phyloP scores from a whole-genome alignment of 2,329 filamentous ascomycete genomes.

The Fusarium sp. region DNA sequence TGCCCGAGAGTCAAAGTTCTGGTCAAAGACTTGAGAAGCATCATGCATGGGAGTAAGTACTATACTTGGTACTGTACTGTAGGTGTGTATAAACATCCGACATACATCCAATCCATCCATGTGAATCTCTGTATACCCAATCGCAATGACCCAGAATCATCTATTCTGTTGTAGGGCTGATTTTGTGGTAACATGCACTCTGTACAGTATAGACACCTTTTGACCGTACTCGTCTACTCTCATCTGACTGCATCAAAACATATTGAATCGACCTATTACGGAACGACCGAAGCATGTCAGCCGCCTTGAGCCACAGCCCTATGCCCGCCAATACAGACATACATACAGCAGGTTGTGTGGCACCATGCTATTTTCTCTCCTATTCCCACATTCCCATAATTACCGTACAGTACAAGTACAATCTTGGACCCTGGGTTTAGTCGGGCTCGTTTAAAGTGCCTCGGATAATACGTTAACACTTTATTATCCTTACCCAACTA shows the following conservation, averaged over 20 bases:
- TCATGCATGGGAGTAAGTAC: not conserved
- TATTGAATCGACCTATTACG: conserved; percentile 18
- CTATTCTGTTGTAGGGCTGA: conserved; percentile 12
- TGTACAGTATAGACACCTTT: not conserved
- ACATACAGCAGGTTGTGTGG: not conserved
- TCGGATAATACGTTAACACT: conserved; percentile 2
- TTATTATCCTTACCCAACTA: not conserved
- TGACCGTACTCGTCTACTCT: conserved; percentile 6
- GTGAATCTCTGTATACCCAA: conserved; percentile 6
- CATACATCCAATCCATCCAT: not conserved
- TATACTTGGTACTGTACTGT: not conserved
- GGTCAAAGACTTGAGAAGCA: not conserved
- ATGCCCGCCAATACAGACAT: conserved; percentile 5
- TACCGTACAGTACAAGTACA: not conserved
- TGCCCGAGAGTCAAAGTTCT: not conserved
- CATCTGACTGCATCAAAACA: conserved; percentile 37
- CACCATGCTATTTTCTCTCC: not conserved
- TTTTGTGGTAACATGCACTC: not conserved
- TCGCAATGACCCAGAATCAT: conserved; percentile 13
- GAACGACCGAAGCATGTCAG: conserved; percentile 38
- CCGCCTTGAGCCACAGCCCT: conserved; percentile 36
- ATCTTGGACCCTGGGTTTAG: conserved; percentile 9
- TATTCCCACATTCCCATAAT: not conserved
- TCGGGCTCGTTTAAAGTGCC: not conserved
- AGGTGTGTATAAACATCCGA: not conserved